These are phyloP conservation scores for Laetiporus sulphureus DNA, from an alignment of 1,284 basidiomycete species.

Conservation along the genomic window DNA sequence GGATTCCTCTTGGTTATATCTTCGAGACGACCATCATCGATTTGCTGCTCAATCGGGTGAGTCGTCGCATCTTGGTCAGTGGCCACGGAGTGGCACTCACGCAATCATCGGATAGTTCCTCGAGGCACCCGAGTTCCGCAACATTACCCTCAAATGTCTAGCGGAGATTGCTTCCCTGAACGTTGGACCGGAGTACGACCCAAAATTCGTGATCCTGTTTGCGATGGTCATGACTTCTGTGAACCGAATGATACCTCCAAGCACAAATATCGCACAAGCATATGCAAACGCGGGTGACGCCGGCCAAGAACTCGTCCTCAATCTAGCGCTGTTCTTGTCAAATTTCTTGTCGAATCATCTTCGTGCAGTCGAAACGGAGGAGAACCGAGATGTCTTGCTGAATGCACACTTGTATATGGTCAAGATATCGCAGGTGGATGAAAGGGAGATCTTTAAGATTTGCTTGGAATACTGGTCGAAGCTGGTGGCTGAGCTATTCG, in stretches of 20 bases:
- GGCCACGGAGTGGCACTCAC: slow-evolving; percentile 1
- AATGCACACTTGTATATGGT: slow-evolving; percentile 99
- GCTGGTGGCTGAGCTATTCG: slow-evolving; percentile 97
- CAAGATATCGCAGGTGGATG: slow-evolving; percentile 97
- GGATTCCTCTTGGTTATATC: slow-evolving; percentile 99
- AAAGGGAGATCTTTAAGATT: slow-evolving; percentile 99
- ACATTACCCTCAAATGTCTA: slow-evolving; percentile 95
- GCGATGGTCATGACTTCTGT: slow-evolving; percentile 97
- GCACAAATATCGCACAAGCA: slow-evolving; percentile 90
- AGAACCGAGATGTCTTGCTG: slow-evolving; percentile 88
- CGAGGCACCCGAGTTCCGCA: slow-evolving; percentile 95
- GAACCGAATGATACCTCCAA: slow-evolving; percentile 97
- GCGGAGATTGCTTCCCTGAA: slow-evolving; percentile 95
- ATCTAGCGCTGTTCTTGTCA: slow-evolving; percentile 93
- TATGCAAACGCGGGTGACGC: slow-evolving; percentile 89
- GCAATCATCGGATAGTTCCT: slow-evolving; percentile 65
- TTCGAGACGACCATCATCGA: slow-evolving; percentile 99
- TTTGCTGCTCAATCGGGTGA: slow-evolving; percentile 80
- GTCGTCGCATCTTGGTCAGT: slow-evolving; percentile 24
- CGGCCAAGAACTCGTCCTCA: slow-evolving; percentile 96
- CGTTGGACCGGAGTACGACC: slow-evolving; percentile 97
- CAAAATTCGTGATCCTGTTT: slow-evolving; percentile 97
- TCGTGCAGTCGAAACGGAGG: slow-evolving; percentile 87
- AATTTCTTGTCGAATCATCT: slow-evolving; percentile 95
- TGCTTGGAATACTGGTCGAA: slow-evolving; percentile 99